phyloP scores from a whole-genome alignment of 148 eudicot species.

The Drosera capensis region DNA sequence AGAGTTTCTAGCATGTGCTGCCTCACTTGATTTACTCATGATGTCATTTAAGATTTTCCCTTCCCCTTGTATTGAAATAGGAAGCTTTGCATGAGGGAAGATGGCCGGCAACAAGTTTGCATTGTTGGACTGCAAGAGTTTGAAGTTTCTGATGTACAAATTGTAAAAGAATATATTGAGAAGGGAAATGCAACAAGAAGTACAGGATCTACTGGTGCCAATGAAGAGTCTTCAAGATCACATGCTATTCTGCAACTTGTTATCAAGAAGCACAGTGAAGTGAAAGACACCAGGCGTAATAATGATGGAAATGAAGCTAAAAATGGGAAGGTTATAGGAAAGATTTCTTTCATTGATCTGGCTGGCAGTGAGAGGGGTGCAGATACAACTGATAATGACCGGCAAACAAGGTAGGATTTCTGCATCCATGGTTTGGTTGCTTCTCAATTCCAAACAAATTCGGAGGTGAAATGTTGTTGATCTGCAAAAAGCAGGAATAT shows the following conservation, averaged over 20 bases:
- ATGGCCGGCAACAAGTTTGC: slow-evolving; percentile 96
- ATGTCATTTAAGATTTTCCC: not conserved
- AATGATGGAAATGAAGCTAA: slow-evolving; percentile 58
- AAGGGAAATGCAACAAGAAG: slow-evolving; percentile 83
- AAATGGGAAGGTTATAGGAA: slow-evolving; percentile 77
- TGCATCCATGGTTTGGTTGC: not conserved
- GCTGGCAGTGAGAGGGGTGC: slow-evolving; percentile 99
- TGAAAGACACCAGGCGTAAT: slow-evolving; percentile 63
- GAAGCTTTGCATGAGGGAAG: slow-evolving; percentile 96
- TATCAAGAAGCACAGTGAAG: slow-evolving; percentile 77
- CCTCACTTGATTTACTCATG: not conserved
- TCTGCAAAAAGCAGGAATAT: too few relatives aligned
- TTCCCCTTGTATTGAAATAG: slow-evolving; percentile 19
- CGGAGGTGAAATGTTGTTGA: too few relatives aligned
- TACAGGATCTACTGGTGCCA: slow-evolving; percentile 97
- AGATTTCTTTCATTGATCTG: slow-evolving; percentile 94
- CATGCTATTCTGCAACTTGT: slow-evolving; percentile 97
- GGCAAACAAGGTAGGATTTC: slow-evolving; percentile 66
- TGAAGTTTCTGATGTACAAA: slow-evolving; percentile 93
- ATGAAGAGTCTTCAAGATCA: slow-evolving; percentile 96
- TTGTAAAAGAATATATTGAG: slow-evolving; percentile 92
- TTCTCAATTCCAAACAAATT: too few relatives aligned
- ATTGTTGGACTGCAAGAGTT: slow-evolving; percentile 97
- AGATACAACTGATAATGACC: slow-evolving; percentile 95
- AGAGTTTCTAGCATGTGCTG: not conserved